A percentile compares a stretch with the other conserved stretches of the same genome.
Evolutionary conservation across 768 basidiomycete genomes (phyloP).

Genomic region (Pholiota microspora): DNA sequence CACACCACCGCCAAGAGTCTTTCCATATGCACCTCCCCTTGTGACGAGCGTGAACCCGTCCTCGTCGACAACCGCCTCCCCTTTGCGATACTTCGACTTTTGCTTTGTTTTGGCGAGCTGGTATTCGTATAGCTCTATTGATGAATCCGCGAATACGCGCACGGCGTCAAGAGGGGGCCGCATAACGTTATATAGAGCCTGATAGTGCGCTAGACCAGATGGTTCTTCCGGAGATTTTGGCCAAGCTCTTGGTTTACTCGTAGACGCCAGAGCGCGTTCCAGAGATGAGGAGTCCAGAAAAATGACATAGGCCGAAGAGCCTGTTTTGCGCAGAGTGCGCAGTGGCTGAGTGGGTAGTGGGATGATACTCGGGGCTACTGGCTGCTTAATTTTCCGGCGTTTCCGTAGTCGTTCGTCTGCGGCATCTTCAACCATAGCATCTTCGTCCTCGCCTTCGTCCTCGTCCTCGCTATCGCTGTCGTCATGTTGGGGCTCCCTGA

Average conservation of each 20-base stretch:
- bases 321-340: slow-evolving; percentile 61
- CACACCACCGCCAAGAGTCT: background rate
- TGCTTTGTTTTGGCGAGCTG: slow-evolving; percentile 59
- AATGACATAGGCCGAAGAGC: slow-evolving; percentile 68
- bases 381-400: slow-evolving; percentile 37
- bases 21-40: slow-evolving; percentile 81
- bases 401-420: slow-evolving; percentile 35
- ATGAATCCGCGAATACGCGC: slow-evolving; percentile 76
- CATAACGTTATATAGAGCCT: slow-evolving; percentile 55
- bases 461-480: slow-evolving; percentile 44
- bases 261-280: slow-evolving; percentile 56
- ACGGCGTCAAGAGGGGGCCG: slow-evolving; percentile 76
- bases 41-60: slow-evolving; percentile 95
- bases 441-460: slow-evolving; percentile 25
- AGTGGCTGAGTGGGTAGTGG: slow-evolving; percentile 55
- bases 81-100: slow-evolving; percentile 69
- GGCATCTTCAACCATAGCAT: slow-evolving; percentile 28
- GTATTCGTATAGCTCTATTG: slow-evolving; percentile 76
- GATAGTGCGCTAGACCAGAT: slow-evolving; percentile 72
- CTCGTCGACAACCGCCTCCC: slow-evolving; percentile 88
- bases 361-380: slow-evolving; percentile 47
- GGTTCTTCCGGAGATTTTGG: slow-evolving; percentile 56
- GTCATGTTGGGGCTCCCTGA: slow-evolving; percentile 38
- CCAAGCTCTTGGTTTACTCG: slow-evolving; percentile 62
- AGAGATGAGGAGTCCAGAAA: slow-evolving; percentile 72